Conservation (phyloP, 2,329 filamentous ascomycete species). For the Triangularia setosa region DNA sequence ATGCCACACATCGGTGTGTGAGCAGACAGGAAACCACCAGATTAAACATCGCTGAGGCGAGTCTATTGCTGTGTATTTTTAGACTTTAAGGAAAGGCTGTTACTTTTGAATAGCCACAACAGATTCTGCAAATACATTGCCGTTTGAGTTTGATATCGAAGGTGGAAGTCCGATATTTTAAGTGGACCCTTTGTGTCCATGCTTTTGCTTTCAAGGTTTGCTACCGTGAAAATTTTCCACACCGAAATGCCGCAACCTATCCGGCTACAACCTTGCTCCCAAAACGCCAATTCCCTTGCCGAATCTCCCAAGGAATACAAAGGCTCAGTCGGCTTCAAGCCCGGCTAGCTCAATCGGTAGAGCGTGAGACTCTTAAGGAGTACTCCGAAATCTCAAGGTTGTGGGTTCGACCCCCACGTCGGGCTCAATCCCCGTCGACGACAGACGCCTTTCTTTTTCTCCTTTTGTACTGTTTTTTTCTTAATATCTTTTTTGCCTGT, state of each 20-base stretch:
- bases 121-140: too few relatives aligned
- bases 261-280: not conserved
- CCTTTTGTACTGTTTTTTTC: not conserved
- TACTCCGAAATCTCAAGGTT: conserved; percentile 10
- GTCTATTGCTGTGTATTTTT: too few relatives aligned
- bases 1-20: not conserved
- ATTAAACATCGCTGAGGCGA: too few relatives aligned
- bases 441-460: not conserved
- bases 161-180: not conserved
- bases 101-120: too few relatives aligned
- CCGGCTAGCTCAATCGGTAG: conserved; percentile 67
- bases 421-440: conserved; percentile 8
- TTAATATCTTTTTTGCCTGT: too few relatives aligned
- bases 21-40: too few relatives aligned
- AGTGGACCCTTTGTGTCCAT: not conserved
- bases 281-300: not conserved
- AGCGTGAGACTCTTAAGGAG: conserved; percentile 65
- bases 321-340: conserved; percentile 26
- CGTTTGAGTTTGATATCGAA: too few relatives aligned
- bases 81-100: too few relatives aligned
- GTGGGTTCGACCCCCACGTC: conserved; percentile 9
- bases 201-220: not conserved
- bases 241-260: conserved; percentile 4
- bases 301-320: not conserved
- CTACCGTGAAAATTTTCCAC: not conserved